Percentiles rank a stretch among this genome's conserved stretches.
phyloP scores from a whole-genome alignment of 1,284 basidiomycete genomes.

The Coniferiporia weirii region DNA sequence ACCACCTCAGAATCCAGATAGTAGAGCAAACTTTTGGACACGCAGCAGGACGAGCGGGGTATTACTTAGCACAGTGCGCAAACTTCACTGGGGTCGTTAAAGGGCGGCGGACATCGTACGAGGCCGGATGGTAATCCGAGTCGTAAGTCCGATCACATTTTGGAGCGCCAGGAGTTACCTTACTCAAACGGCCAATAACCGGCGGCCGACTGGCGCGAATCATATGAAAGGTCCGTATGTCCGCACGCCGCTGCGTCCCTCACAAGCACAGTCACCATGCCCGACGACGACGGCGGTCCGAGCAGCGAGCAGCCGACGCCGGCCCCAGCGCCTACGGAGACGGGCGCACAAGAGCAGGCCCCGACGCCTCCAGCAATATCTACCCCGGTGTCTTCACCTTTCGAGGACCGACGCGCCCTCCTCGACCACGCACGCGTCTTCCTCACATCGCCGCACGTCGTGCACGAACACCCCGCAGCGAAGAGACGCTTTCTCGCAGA shows the following conservation, averaged over 20 bases:
- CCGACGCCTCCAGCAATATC: background rate
- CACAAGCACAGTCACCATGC: background rate
- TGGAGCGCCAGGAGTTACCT: background rate
- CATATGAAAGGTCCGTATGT: background rate
- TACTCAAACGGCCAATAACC: background rate
- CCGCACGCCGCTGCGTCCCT: background rate
- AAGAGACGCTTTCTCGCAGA: slow-evolving; percentile 66
- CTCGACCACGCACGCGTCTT: slow-evolving; percentile 58
- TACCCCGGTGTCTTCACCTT: background rate
- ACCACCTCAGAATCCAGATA: background rate
- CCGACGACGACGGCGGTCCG: background rate
- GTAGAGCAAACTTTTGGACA: background rate
- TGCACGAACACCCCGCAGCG: slow-evolving; percentile 46
- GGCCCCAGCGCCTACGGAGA: background rate
- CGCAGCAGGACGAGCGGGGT: background rate
- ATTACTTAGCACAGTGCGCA: background rate
- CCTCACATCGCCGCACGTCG: slow-evolving; percentile 58
- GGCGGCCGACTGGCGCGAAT: background rate
- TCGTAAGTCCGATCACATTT: background rate
- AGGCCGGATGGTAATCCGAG: background rate
- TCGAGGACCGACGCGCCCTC: slow-evolving; percentile 37
- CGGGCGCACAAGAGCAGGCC: background rate
- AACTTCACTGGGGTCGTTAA: background rate
- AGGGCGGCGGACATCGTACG: background rate
- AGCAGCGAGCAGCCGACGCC: background rate